These are phyloP conservation scores for Lactarius indigo DNA, from an alignment of 768 basidiomycete genomes.

Conservation along the genomic window DNA sequence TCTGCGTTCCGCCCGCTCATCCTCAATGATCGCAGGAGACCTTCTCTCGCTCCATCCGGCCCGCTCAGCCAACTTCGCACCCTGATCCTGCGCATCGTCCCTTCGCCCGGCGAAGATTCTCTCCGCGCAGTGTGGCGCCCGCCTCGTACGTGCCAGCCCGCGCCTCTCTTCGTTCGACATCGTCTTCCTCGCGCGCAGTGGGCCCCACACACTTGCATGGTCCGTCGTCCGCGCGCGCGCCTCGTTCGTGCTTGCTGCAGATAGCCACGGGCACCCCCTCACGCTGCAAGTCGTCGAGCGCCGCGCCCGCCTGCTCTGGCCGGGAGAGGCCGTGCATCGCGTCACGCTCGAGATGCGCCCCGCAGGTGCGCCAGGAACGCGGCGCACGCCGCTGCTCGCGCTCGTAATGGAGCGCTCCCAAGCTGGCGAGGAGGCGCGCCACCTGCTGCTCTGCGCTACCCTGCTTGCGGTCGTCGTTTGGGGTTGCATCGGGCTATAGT, in stretches of 20 bases:
- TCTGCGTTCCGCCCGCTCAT: background rate
- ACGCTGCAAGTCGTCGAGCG: constrained; percentile 22
- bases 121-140: constrained; percentile 55
- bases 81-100: constrained; percentile 61
- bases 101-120: constrained; percentile 59
- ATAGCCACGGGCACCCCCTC: constrained; percentile 23
- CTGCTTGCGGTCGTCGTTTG: constrained; percentile 16
- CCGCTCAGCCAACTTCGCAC: constrained; percentile 60
- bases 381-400: constrained; percentile 7
- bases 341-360: constrained; percentile 20
- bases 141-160: constrained; percentile 63
- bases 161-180: constrained; percentile 62
- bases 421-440: constrained; percentile 22
- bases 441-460: constrained; percentile 16
- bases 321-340: background rate
- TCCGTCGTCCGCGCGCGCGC: constrained; percentile 6
- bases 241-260: constrained; percentile 19
- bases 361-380: constrained; percentile 17
- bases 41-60: constrained; percentile 59
- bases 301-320: background rate
- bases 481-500: constrained; percentile 13
- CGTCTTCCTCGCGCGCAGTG: constrained; percentile 53
- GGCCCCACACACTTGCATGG: constrained; percentile 31
- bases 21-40: constrained; percentile 42
- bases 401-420: constrained; percentile 23